A percentile compares a stretch with the other conserved stretches of the same genome.
Conservation (phyloP, 768 basidiomycete genomes). For the Lactarius tabidus region DNA sequence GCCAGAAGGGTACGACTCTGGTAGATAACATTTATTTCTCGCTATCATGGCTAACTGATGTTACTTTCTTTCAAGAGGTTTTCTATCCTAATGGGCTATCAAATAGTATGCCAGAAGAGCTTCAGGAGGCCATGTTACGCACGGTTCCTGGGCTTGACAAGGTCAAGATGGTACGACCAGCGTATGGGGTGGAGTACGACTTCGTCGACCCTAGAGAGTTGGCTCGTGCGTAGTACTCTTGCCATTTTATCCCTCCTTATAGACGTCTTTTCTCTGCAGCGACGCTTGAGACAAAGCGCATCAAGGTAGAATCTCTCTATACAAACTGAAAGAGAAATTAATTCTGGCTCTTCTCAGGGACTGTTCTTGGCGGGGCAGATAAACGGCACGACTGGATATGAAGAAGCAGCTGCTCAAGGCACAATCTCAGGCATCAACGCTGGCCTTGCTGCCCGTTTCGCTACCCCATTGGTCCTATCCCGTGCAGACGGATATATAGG, state of each 20-base stretch:
- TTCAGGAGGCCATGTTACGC: slow-evolving; percentile 78
- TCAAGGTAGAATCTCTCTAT: slow-evolving; percentile 44
- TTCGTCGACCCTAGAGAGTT: slow-evolving; percentile 85
- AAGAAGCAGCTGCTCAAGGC: slow-evolving; percentile 91
- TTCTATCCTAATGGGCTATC: slow-evolving; percentile 92
- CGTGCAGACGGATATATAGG: slow-evolving; percentile 87
- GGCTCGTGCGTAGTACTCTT: slow-evolving; percentile 49
- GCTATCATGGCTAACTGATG: neutral
- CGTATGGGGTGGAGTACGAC: slow-evolving; percentile 93
- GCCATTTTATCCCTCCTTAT: neutral
- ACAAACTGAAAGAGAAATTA: neutral
- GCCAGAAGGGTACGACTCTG: slow-evolving; percentile 88
- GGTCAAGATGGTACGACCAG: slow-evolving; percentile 77
- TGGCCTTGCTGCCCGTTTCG: slow-evolving; percentile 57
- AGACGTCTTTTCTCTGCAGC: neutral
- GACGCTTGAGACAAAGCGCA: slow-evolving; percentile 85
- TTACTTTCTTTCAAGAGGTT: slow-evolving; percentile 47
- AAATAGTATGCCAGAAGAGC: slow-evolving; percentile 80
- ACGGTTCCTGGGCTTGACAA: slow-evolving; percentile 83
- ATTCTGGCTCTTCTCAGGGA: slow-evolving; percentile 28
- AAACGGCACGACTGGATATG: slow-evolving; percentile 85
- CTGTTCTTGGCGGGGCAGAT: slow-evolving; percentile 40
- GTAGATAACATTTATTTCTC: slow-evolving; percentile 36
- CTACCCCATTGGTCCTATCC: slow-evolving; percentile 57
- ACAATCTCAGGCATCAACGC: slow-evolving; percentile 87